These are phyloP conservation scores for Ceratobasidium sp. DNA, from an alignment of 1,284 basidiomycete genomes.

Conservation along the genomic window DNA sequence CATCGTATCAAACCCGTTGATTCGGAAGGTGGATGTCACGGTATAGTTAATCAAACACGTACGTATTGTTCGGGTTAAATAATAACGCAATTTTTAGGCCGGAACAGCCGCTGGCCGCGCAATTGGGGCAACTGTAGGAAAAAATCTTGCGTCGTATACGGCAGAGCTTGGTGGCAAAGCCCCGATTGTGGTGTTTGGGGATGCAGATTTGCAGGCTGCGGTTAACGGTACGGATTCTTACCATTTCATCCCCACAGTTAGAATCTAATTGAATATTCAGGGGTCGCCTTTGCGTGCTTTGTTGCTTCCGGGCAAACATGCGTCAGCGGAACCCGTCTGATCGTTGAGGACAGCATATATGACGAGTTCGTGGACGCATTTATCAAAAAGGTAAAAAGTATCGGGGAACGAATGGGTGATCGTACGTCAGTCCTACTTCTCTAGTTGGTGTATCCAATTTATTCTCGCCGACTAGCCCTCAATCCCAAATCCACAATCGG, in stretches of 20 bases:
- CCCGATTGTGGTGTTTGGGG: conserved; percentile 81
- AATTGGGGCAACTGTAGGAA: conserved; percentile 77
- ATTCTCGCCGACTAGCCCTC: conserved; percentile 64
- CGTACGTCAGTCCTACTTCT: conserved; percentile 64
- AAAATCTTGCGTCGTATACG: conserved; percentile 79
- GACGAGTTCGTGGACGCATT: conserved; percentile 74
- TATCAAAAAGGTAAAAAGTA: conserved; percentile 72
- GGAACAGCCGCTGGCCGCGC: conserved; percentile 80
- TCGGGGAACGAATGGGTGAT: conserved; percentile 78
- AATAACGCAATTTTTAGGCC: conserved; percentile 64
- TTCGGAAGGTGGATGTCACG: conserved; percentile 86
- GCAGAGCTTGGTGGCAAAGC: conserved; percentile 89
- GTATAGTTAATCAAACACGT: conserved; percentile 60
- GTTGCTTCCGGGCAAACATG: conserved; percentile 89
- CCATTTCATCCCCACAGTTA: neutral
- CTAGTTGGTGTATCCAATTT: conserved; percentile 3
- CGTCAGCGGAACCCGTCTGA: conserved; percentile 81
- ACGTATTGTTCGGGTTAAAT: no score
- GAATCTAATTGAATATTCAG: neutral
- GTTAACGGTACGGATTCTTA: conserved; percentile 70
- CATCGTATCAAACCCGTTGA: conserved; percentile 72
- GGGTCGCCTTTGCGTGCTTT: conserved; percentile 82
- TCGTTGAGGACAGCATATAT: conserved; percentile 78
- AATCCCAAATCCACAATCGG: conserved; percentile 82
- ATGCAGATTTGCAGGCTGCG: conserved; percentile 76